Base-by-base conservation (phyloP, 306 rosid species). In the Comarum palustre region DNA sequence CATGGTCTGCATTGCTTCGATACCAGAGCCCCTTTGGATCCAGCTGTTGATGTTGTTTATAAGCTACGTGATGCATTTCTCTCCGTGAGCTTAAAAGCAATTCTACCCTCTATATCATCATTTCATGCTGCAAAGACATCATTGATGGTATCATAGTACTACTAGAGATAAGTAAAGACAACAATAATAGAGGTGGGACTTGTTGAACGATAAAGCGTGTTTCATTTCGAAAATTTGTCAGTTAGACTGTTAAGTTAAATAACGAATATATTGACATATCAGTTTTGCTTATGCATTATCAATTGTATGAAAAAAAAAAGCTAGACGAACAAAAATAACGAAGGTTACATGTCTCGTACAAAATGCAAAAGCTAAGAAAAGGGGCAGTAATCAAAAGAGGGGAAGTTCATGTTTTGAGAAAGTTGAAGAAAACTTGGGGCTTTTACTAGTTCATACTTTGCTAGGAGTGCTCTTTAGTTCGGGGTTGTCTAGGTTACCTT, bases 11-110 rank as follows among this genome's bases (percentile, higher is more conserved):
- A 10, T 27, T 39, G 5, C 75, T 48, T 73, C 43, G 75, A 39
- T 25, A 8, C 41, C 15, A 47, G 66, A 67, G 72, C 39, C 31
- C 43, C 34, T 45, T 76, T 48, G 66, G 69, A 59, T 67, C 59
- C 75, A 78, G 78, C 78, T 79, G 78, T 68, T n/a, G 14, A 66
- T 60, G 20, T 14, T 45, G 12, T 51, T 59, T 16, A 15, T 58
- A 11, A 4, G 38, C 36, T 58, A 58, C 39, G 64, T 58, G 64
- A 58, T 12, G 64, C 38, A 70, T 22, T 12, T 34, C 46, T 32
- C 62, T 34, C 16, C 46, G 14, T 38, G 17, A 19, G 25, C 41
- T 14, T 20, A 36, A 51, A 51, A 13, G 19, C n/a, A 46, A 6
- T 6, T 58, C 39, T 58, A 25, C 63, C 34, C 17, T 11, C 63